Evolutionary conservation across 306 rosid genomes (phyloP).

Genomic region (Calophaca sinica): DNA sequence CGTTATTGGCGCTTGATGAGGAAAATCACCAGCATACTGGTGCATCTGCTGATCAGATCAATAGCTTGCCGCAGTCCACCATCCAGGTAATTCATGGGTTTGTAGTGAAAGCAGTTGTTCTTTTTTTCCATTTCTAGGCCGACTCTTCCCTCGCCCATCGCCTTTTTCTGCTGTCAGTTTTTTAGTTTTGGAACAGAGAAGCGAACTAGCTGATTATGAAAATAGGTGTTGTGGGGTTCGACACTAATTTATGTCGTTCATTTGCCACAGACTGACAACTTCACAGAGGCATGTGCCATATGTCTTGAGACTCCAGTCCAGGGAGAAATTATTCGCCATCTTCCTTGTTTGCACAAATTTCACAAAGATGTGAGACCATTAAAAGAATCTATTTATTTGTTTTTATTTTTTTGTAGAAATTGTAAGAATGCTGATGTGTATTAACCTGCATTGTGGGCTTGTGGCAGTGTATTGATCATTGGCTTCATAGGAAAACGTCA

Average conservation of each 20-base stretch:
- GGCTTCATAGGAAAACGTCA: constrained; percentile 74
- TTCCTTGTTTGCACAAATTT: constrained; percentile 93
- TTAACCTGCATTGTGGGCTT: neutral
- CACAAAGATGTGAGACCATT: constrained; percentile 78
- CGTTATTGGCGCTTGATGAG: constrained; percentile 85
- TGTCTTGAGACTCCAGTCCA: constrained; percentile 77
- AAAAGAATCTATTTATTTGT: constrained; percentile 6
- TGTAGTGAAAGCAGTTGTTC: neutral
- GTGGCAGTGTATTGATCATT: constrained; percentile 89
- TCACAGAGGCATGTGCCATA: constrained; percentile 74
- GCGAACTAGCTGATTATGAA: neutral
- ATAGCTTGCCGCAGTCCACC: constrained; percentile 74
- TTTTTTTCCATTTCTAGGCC: too few species aligned
- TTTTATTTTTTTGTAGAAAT: neutral
- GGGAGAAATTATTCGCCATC: constrained; percentile 85
- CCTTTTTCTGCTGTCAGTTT: neutral
- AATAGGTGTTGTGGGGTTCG: neutral
- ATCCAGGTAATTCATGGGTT: constrained; percentile 61
- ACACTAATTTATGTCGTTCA: constrained; percentile 33
- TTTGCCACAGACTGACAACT: constrained; percentile 63
- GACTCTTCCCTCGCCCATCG: neutral
- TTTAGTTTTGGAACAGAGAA: neutral
- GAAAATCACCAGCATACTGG: constrained; percentile 86
- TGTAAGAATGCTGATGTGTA: neutral
- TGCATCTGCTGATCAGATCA: constrained; percentile 75